Percentiles rank a stretch among this genome's conserved stretches.
These are phyloP conservation scores for Geotrichum citri-aurantii DNA, from an alignment of 1,139 yeast species.

Conservation along the genomic window DNA sequence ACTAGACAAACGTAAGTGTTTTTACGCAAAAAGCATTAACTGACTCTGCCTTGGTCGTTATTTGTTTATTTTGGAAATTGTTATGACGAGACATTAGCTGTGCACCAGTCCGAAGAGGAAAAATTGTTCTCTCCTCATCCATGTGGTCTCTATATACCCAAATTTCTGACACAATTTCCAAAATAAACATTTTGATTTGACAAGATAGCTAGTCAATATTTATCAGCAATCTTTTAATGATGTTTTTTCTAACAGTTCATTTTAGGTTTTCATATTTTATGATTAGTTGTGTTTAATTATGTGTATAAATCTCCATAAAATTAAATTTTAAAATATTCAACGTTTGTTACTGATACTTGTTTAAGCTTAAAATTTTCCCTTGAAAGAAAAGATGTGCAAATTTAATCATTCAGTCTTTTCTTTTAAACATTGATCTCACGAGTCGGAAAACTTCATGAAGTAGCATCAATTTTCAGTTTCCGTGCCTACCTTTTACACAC, in stretches of 20 bases:
- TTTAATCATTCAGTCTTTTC: neutral
- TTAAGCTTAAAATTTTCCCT: too few relatives aligned
- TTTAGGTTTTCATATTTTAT: too few relatives aligned
- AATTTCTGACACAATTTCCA: constrained; percentile 24
- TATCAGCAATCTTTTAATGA: too few relatives aligned
- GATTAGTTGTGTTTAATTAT: too few relatives aligned
- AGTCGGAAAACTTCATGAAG: too few relatives aligned
- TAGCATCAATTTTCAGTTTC: too few relatives aligned
- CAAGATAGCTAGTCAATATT: neutral
- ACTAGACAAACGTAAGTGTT: neutral
- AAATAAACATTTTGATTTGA: neutral
- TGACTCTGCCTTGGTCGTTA: neutral
- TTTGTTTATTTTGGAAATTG: neutral
- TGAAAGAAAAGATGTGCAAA: too few relatives aligned
- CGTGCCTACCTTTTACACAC: too few relatives aligned
- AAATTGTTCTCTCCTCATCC: constrained; percentile 26
- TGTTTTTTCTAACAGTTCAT: neutral
- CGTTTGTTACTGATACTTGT: too few relatives aligned
- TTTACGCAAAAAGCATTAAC: neutral
- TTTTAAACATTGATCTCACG: too few relatives aligned
- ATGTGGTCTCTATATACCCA: constrained; percentile 27
- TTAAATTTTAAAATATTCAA: too few relatives aligned
- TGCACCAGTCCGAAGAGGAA: constrained; percentile 32
- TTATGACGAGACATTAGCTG: constrained; percentile 22
- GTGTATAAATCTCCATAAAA: too few relatives aligned